These are phyloP conservation scores for Baorangia bicolor DNA, from an alignment of 768 basidiomycete genomes.

Conservation along the genomic window DNA sequence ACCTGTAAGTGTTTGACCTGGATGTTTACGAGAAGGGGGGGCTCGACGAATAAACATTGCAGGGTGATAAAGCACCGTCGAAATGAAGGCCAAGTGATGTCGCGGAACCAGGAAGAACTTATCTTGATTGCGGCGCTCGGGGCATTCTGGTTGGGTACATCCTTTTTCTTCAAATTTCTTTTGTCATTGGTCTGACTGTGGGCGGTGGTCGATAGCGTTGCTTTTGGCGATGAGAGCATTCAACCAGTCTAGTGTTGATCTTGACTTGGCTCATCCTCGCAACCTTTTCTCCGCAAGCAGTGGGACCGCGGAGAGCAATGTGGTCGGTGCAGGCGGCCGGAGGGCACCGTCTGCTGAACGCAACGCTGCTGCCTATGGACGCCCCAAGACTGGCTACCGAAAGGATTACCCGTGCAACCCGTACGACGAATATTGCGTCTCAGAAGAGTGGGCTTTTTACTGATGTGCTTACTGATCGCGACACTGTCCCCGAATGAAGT, in stretches of 20 bases:
- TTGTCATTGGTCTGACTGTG: conserved; percentile 3
- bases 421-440: conserved; percentile 65
- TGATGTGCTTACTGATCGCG: conserved; percentile 15
- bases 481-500: background rate
- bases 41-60: background rate
- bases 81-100: conserved; percentile 53
- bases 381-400: conserved; percentile 32
- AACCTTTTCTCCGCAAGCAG: conserved; percentile 34
- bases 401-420: conserved; percentile 54
- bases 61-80: conserved; percentile 72
- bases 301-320: conserved; percentile 34
- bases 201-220: conserved; percentile 32
- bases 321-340: conserved; percentile 33
- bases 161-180: background rate
- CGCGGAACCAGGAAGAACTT: conserved; percentile 72
- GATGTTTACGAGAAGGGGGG: background rate
- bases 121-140: conserved; percentile 70
- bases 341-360: conserved; percentile 28
- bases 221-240: conserved; percentile 43
- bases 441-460: conserved; percentile 66
- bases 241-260: conserved; percentile 30
- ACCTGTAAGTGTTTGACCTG: conserved; percentile 49
- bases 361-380: conserved; percentile 30
- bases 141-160: conserved; percentile 74
- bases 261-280: conserved; percentile 31